Evolutionary conservation across 1,284 basidiomycete genomes (phyloP).

Genomic region (Ustilago trichophora): DNA sequence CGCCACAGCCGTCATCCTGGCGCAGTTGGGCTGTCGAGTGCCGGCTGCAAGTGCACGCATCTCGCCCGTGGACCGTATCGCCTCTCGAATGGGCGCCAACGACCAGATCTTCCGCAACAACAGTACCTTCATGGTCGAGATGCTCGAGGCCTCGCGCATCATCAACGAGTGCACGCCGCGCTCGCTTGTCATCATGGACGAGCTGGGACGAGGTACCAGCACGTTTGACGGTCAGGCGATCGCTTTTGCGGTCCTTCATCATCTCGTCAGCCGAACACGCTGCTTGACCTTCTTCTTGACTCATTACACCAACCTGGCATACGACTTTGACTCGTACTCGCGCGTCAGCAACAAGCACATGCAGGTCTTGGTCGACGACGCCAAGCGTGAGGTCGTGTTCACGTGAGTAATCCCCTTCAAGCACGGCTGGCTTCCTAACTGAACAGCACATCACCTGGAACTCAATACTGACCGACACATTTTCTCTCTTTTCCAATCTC

Average conservation of each 20-base stretch:
- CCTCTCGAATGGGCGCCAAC: conserved; percentile 94
- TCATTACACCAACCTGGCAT: conserved; percentile 62
- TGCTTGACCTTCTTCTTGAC: conserved; percentile 66
- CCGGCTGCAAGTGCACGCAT: conserved; percentile 84
- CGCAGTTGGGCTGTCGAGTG: conserved; percentile 96
- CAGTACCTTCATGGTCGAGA: conserved; percentile 67
- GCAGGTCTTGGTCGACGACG: conserved; percentile 64
- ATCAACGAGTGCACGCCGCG: conserved; percentile 64
- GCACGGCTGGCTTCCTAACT: too few species aligned
- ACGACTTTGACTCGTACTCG: conserved; percentile 61
- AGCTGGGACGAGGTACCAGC: conserved; percentile 66
- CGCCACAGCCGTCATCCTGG: conserved; percentile 93
- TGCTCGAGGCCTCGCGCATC: conserved; percentile 65
- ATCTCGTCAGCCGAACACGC: conserved; percentile 61
- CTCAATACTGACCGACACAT: conserved; percentile 1
- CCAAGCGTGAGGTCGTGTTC: conserved; percentile 61
- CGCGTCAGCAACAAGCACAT: conserved; percentile 65
- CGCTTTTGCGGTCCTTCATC: conserved; percentile 64
- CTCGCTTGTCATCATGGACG: conserved; percentile 66
- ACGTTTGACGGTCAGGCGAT: conserved; percentile 66
- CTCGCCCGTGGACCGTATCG: conserved; percentile 89
- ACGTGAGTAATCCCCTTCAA: conserved; percentile 42
- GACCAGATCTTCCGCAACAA: conserved; percentile 65
- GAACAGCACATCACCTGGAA: too few species aligned
- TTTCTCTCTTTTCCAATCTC: not conserved